A percentile compares a stretch with the other conserved stretches of the same genome.
Conservation (phyloP, 306 rosid species). For the Corylus avellana region DNA sequence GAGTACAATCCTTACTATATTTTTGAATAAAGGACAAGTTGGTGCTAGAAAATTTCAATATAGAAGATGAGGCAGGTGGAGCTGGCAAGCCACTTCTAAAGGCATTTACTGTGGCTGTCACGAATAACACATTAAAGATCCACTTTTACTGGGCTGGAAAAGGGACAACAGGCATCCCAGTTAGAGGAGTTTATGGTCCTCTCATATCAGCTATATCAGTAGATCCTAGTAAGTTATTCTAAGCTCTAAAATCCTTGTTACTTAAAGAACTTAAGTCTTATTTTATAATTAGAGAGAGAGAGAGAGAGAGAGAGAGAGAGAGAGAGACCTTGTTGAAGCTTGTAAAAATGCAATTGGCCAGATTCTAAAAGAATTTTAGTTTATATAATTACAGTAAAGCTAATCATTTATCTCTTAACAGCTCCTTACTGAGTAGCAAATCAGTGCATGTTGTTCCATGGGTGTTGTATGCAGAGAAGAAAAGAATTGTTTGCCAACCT, state of each 20-base stretch:
- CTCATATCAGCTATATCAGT: constrained; percentile 85
- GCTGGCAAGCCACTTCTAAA: constrained; percentile 60
- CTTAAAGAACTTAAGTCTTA: not conserved
- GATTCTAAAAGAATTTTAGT: not conserved
- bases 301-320: not conserved
- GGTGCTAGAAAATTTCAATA: constrained; percentile 78
- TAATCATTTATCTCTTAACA: not conserved
- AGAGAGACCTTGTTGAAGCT: constrained; percentile 11
- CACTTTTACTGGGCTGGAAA: constrained; percentile 93
- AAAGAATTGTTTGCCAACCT: not conserved
- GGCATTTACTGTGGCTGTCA: constrained; percentile 55
- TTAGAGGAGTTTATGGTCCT: constrained; percentile 91
- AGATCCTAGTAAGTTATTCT: constrained; percentile 72
- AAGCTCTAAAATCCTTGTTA: constrained; percentile 6
- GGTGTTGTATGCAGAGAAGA: not conserved
- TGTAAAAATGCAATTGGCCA: not conserved
- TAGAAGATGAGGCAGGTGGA: constrained; percentile 77
- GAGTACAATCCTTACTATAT: constrained; percentile 29
- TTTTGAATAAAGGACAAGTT: constrained; percentile 57
- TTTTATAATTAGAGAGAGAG: not conserved
- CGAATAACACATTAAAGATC: constrained; percentile 65
- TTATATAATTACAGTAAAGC: not conserved
- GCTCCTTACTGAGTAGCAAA: constrained; percentile 1
- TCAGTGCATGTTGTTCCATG: not conserved
- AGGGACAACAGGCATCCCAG: constrained; percentile 98